Percentiles rank a stretch among this genome's conserved stretches.
These are phyloP conservation scores for Suhomyces maxii DNA, from an alignment of 1,139 yeast species.

Conservation along the genomic window DNA sequence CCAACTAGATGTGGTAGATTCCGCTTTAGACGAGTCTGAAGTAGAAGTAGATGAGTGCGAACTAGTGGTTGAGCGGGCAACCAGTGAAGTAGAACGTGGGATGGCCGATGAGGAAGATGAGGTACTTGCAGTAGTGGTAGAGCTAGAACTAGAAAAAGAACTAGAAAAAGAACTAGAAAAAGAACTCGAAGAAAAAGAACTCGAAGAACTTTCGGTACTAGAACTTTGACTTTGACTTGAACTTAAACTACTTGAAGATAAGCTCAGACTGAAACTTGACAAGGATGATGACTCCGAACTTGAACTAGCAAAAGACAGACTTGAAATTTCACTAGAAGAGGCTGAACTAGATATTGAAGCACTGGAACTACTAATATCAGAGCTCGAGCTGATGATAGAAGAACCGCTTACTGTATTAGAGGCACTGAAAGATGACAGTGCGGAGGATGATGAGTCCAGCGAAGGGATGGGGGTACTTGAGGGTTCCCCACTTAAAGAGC, in stretches of 20 bases:
- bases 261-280: neutral
- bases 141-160: slow-evolving; percentile 21
- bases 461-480: no score
- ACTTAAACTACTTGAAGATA: neutral
- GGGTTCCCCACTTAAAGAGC: no score
- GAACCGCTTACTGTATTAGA: neutral
- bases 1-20: slow-evolving; percentile 1
- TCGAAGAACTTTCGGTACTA: neutral
- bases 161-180: slow-evolving; percentile 42
- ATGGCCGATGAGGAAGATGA: slow-evolving; percentile 13
- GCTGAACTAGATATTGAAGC: slow-evolving; percentile 1
- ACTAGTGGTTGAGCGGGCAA: slow-evolving; percentile 13
- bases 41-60: slow-evolving; percentile 5
- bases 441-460: neutral
- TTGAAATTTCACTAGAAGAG: neutral
- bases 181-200: slow-evolving; percentile 26
- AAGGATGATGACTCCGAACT: neutral
- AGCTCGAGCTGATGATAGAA: neutral
- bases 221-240: slow-evolving; percentile 4
- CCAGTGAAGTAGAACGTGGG: slow-evolving; percentile 7
- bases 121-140: slow-evolving; percentile 8
- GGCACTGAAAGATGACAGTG: neutral
- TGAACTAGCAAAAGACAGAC: neutral
- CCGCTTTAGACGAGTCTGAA: slow-evolving; percentile 1
- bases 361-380: neutral